Percentiles rank a stretch among this genome's conserved stretches.
Evolutionary conservation across 768 basidiomycete species (phyloP).

Genomic region (Tulasnella sp.): DNA sequence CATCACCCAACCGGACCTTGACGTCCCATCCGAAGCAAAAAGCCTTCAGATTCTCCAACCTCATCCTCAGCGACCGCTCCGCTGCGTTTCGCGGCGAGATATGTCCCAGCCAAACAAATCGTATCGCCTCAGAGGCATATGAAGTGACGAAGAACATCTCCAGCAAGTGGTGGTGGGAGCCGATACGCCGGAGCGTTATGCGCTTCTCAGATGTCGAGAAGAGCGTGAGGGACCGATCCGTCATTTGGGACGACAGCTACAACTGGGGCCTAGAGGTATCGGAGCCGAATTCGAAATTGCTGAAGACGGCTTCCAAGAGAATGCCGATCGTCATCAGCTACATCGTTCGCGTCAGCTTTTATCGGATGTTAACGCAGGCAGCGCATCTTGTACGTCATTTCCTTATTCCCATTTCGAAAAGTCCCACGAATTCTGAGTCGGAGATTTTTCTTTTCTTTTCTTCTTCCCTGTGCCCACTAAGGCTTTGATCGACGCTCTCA

Average conservation of each 20-base stretch:
- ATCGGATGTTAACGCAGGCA: constrained; percentile 30
- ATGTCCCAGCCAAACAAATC: constrained; percentile 27
- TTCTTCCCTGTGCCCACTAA: neutral
- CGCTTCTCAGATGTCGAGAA: constrained; percentile 27
- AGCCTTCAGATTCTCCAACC: constrained; percentile 54
- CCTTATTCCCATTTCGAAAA: too few relatives aligned
- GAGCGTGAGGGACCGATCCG: constrained; percentile 14
- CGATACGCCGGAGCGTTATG: constrained; percentile 53
- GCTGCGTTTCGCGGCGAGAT: constrained; percentile 58
- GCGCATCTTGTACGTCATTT: constrained; percentile 21
- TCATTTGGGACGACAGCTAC: neutral
- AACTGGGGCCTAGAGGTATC: neutral
- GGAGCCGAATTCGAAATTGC: neutral
- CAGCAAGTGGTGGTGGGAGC: constrained; percentile 58
- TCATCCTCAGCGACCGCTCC: constrained; percentile 62
- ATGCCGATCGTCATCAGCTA: constrained; percentile 56
- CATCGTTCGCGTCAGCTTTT: constrained; percentile 51
- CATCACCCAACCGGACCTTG: neutral
- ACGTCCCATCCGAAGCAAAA: constrained; percentile 17
- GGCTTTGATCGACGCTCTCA: constrained; percentile 20
- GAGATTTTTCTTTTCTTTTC: neutral
- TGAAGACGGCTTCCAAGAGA: constrained; percentile 40
- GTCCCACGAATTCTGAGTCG: too few relatives aligned
- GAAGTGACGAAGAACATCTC: constrained; percentile 31
- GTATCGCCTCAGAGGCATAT: constrained; percentile 9